phyloP scores from a whole-genome alignment of 768 basidiomycete species.

The Sistotremastrum suecicum region DNA sequence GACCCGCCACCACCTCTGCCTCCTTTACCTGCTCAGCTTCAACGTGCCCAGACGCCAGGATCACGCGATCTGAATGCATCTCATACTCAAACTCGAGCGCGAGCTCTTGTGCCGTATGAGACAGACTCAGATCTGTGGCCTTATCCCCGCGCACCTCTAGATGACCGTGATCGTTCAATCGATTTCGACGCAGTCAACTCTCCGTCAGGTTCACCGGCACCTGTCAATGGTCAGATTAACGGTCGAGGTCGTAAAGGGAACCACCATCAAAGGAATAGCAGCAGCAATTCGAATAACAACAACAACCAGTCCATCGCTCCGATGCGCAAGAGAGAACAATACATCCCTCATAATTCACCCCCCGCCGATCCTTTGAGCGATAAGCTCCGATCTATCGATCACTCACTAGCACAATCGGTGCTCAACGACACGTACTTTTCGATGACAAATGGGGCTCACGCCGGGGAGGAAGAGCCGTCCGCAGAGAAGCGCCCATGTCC shows the following conservation, averaged over 20 bases:
- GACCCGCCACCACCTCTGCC: too few species aligned
- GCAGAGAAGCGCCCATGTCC: constrained; percentile 5
- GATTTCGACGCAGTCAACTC: constrained; percentile 64
- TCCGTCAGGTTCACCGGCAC: constrained; percentile 2
- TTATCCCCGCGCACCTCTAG: constrained; percentile 35
- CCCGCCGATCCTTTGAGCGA: constrained; percentile 12
- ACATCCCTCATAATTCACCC: constrained; percentile 13
- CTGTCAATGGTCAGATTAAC: constrained; percentile 14
- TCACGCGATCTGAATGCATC: not conserved
- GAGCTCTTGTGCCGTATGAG: constrained; percentile 45
- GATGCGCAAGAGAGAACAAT: constrained; percentile 9
- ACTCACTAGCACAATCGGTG: not conserved
- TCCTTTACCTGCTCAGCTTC: too few species aligned
- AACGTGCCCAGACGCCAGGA: too few species aligned
- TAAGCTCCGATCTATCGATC: constrained; percentile 4
- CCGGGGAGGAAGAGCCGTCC: not conserved
- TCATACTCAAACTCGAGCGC: constrained; percentile 16
- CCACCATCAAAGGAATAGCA: not conserved
- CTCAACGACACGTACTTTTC: not conserved
- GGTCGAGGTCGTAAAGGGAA: not conserved
- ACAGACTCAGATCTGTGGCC: constrained; percentile 61
- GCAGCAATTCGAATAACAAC: constrained; percentile 4
- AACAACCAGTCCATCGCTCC: constrained; percentile 3
- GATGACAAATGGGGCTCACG: not conserved
- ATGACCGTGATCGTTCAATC: constrained; percentile 25